phyloP scores from a whole-genome alignment of 805 yeast genomes.

The Sungouiozyma ichnusensis region DNA sequence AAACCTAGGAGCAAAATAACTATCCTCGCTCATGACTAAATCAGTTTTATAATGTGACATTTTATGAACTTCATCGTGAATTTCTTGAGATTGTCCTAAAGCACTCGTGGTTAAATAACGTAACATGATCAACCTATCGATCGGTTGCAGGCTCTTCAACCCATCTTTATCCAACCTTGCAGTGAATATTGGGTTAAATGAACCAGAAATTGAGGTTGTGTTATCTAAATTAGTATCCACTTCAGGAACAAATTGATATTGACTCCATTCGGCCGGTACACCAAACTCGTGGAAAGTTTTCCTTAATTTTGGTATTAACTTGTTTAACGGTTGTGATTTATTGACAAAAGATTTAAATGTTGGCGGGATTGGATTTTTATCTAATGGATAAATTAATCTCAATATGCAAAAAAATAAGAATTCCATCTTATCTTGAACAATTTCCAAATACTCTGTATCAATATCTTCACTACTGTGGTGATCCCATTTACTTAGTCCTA shows the following conservation, averaged over 20 bases:
- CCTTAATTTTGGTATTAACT: slow-evolving; percentile 15
- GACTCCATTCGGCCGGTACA: slow-evolving; percentile 24
- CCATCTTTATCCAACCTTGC: slow-evolving; percentile 18
- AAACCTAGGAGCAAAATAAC: slow-evolving; percentile 20
- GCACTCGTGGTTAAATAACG: slow-evolving; percentile 19
- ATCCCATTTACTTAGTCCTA: slow-evolving; percentile 15
- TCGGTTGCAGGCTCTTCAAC: slow-evolving; percentile 16
- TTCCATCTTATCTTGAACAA: slow-evolving; percentile 21
- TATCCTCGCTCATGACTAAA: slow-evolving; percentile 19
- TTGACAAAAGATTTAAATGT: slow-evolving; percentile 10
- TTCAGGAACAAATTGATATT: slow-evolving; percentile 7
- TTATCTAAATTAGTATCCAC: not conserved
- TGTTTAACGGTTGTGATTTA: slow-evolving; percentile 15
- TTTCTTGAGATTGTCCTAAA: slow-evolving; percentile 15
- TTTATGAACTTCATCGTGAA: slow-evolving; percentile 22
- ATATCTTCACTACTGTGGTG: slow-evolving; percentile 11
- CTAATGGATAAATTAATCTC: slow-evolving; percentile 14
- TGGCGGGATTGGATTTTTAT: slow-evolving; percentile 2
- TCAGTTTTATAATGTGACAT: slow-evolving; percentile 21
- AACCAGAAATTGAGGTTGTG: not conserved
- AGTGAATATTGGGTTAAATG: slow-evolving; percentile 16
- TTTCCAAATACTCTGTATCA: slow-evolving; percentile 14
- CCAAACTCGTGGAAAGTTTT: slow-evolving; percentile 20
- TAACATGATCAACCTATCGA: slow-evolving; percentile 19
- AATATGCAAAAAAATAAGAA: slow-evolving; percentile 17